phyloP scores from a whole-genome alignment of 441 rosid genomes.

The Flueggea neowawraea region DNA sequence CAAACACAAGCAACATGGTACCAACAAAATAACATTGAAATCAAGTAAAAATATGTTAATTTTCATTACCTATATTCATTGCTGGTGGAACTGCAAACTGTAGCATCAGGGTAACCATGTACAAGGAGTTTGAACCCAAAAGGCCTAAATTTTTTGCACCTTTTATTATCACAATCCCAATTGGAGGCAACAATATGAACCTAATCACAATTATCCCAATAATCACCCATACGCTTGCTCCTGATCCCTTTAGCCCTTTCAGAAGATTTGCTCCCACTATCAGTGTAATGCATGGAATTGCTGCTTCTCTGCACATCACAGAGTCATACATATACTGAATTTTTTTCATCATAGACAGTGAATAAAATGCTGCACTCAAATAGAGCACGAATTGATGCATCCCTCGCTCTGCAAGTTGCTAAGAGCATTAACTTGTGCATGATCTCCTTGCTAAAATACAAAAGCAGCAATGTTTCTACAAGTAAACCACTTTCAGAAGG shows the following conservation, averaged over 20 bases:
- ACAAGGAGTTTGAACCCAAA: constrained; percentile 30
- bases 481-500: too few species aligned
- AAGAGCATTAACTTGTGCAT: too few species aligned
- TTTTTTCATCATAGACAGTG: too few species aligned
- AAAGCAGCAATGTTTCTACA: too few species aligned
- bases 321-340: too few species aligned
- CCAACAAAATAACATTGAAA: too few species aligned
- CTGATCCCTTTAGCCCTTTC: constrained; percentile 26
- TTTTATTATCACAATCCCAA: constrained; percentile 30
- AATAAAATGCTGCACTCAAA: too few species aligned
- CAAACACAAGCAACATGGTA: too few species aligned
- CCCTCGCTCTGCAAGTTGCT: too few species aligned
- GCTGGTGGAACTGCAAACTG: constrained; percentile 48
- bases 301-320: constrained; percentile 18
- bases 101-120: constrained; percentile 35
- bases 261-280: constrained; percentile 40
- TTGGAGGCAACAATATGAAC: constrained; percentile 21
- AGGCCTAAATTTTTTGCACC: constrained; percentile 23
- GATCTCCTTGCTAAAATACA: neutral
- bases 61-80: constrained; percentile 30
- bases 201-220: constrained; percentile 20
- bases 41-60: neutral
- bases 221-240: constrained; percentile 4
- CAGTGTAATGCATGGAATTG: constrained; percentile 30
- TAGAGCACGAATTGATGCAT: too few species aligned